Percentiles rank a stretch among this genome's conserved stretches.
phyloP scores from a whole-genome alignment of 306 rosid genomes.

The Dryas octopetala region DNA sequence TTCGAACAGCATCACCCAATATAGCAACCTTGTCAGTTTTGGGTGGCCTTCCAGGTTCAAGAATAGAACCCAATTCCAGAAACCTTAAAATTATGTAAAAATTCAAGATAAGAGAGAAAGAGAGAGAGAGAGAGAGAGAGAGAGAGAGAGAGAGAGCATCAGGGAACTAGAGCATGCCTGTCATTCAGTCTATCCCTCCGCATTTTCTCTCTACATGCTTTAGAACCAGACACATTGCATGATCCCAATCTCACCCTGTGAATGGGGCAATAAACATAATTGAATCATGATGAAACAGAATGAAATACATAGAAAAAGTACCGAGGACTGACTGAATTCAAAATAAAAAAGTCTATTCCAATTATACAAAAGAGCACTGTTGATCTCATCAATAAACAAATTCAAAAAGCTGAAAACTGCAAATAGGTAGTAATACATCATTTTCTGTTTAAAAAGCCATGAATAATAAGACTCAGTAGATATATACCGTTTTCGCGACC shows the following conservation, averaged over 20 bases:
- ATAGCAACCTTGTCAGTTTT: slow-evolving; percentile 77
- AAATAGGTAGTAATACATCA: background rate
- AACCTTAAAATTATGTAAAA: slow-evolving; percentile 54
- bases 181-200: slow-evolving; percentile 89
- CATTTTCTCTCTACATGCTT: slow-evolving; percentile 89
- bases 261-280: slow-evolving; percentile 5
- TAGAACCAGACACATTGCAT: slow-evolving; percentile 50
- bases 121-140: slow-evolving; percentile 28
- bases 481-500: slow-evolving; percentile 64
- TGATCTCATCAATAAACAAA: background rate
- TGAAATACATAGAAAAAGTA: background rate
- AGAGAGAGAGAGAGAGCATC: slow-evolving; percentile 16
- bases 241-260: slow-evolving; percentile 64
- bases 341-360: background rate
- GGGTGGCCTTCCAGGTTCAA: slow-evolving; percentile 76
- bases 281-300: background rate
- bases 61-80: slow-evolving; percentile 70
- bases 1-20: slow-evolving; percentile 69
- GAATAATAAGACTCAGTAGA: background rate
- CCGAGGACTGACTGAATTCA: background rate
- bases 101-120: slow-evolving; percentile 39
- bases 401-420: background rate
- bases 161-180: slow-evolving; percentile 49
- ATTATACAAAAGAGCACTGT: background rate
- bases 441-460: background rate